Conservation (phyloP, 305 asterid species). For the Lippia alba region DNA sequence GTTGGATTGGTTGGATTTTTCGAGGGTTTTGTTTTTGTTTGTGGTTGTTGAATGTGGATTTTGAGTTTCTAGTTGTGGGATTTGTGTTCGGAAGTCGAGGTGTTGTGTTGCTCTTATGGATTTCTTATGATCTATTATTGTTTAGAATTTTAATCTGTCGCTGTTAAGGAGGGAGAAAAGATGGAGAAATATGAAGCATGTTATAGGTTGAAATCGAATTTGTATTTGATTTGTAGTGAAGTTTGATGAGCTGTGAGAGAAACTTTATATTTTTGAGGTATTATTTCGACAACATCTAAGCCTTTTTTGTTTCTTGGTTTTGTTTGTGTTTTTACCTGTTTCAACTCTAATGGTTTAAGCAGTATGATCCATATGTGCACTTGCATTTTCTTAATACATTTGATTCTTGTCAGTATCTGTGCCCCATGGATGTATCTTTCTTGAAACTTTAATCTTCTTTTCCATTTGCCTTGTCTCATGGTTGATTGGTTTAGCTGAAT, state of each 20-base stretch:
- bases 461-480: neutral
- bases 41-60: conserved; percentile 17
- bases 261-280: conserved; percentile 10
- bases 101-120: neutral
- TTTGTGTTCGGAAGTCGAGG: neutral
- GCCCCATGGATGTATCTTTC: conserved; percentile 4
- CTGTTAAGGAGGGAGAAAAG: conserved; percentile 2
- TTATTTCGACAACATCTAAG: conserved; percentile 3
- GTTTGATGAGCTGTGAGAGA: conserved; percentile 3
- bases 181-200: conserved; percentile 17
- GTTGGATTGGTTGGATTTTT: conserved; percentile 9
- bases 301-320: neutral
- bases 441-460: neutral
- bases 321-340: too few species aligned
- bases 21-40: conserved; percentile 1
- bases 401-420: neutral
- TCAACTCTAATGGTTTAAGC: conserved; percentile 14
- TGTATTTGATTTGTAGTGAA: neutral
- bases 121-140: neutral
- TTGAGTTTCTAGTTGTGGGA: conserved; percentile 7
- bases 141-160: neutral
- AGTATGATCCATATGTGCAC: conserved; percentile 6
- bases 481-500: conserved; percentile 13
- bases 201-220: conserved; percentile 6
- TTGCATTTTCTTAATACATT: conserved; percentile 11